These are phyloP conservation scores for Hibiscus trionum DNA, from an alignment of 345 rosid genomes.

Conservation along the genomic window DNA sequence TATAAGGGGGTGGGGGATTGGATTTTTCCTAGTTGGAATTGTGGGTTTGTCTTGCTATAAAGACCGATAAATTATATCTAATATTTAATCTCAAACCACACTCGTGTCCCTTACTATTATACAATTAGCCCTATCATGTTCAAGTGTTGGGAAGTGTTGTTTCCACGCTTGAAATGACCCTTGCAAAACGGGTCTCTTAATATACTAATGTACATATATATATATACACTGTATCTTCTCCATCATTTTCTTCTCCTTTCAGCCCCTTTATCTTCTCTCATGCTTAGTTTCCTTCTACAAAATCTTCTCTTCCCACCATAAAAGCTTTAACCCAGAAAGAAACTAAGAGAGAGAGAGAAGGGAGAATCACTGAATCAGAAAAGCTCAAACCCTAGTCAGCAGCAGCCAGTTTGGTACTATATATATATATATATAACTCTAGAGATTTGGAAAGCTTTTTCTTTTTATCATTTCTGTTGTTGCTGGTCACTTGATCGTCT, in stretches of 20 bases:
- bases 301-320: conserved; percentile 13
- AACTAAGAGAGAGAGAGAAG: too few species aligned
- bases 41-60: background rate
- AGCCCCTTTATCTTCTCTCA: conserved; percentile 25
- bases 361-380: conserved; percentile 10
- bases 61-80: background rate
- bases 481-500: background rate
- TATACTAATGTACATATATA: background rate
- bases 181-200: conserved; percentile 18
- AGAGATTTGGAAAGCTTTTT: too few species aligned
- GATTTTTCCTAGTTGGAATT: background rate
- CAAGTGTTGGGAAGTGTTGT: conserved; percentile 28
- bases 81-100: conserved; percentile 20
- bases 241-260: conserved; percentile 30
- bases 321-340: conserved; percentile 7
- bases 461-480: too few species aligned
- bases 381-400: conserved; percentile 10
- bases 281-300: background rate
- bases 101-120: conserved; percentile 46
- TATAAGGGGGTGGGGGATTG: background rate
- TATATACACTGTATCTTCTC: background rate
- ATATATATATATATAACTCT: too few species aligned
- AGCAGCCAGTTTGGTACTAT: conserved; percentile 11
- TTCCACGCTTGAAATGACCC: conserved; percentile 27
- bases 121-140: conserved; percentile 15